Evolutionary conservation across 106 monocot species (phyloP).

Genomic region (Phalaenopsis equestris): DNA sequence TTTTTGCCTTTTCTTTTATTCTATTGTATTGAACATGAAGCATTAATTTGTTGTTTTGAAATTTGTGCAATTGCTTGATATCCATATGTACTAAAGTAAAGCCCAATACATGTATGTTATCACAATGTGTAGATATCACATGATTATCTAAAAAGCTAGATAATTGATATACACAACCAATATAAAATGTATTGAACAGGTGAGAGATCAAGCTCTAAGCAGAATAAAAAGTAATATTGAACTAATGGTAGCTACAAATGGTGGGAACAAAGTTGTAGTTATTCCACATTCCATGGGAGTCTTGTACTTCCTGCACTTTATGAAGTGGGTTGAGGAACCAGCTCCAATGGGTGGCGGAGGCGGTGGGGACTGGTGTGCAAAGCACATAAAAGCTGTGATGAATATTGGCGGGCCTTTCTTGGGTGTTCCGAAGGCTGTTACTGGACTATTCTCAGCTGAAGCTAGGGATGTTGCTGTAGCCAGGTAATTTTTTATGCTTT

Average conservation of each 20-base stretch:
- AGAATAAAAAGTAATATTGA: constrained; percentile 97
- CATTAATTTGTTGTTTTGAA: background rate
- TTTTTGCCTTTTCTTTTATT: background rate
- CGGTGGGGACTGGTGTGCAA: constrained; percentile 80
- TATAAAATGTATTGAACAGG: constrained; percentile 33
- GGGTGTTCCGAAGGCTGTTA: constrained; percentile 92
- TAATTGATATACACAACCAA: constrained; percentile 1
- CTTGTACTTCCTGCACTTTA: constrained; percentile 94
- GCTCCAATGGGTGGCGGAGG: constrained; percentile 88
- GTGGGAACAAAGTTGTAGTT: constrained; percentile 97
- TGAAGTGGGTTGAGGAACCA: constrained; percentile 99
- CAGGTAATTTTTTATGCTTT: constrained; percentile 30
- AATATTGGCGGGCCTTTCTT: constrained; percentile 99
- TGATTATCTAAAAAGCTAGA: background rate
- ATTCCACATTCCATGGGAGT: constrained; percentile 99
- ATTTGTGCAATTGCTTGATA: background rate
- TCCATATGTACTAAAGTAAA: background rate
- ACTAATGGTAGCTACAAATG: constrained; percentile 84
- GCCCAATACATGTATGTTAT: background rate
- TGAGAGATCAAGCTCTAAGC: constrained; percentile 85
- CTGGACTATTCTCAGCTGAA: constrained; percentile 89
- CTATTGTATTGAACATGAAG: background rate
- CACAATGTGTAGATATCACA: background rate
- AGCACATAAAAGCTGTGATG: constrained; percentile 95
- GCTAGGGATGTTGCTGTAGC: constrained; percentile 98